Evolutionary conservation across 345 rosid genomes (phyloP), one percentile per base, ranked within the genome.

Genomic region (Microthlaspi erraticum): DNA sequence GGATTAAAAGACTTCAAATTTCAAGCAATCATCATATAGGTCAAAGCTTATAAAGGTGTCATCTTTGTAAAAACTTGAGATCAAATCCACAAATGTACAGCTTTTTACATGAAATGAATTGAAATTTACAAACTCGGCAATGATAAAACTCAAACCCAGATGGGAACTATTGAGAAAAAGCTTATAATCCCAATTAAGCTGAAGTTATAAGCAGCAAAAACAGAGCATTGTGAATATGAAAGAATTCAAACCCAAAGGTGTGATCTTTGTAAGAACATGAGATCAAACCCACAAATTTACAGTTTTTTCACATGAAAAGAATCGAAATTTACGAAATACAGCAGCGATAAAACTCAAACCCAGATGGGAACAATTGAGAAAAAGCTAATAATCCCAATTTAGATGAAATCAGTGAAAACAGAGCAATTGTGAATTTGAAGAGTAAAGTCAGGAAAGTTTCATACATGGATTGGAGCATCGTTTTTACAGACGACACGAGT

Each of bases 391-490:
- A 36, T 11, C 44, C 38, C 44, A 41, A 41, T 41, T 41, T 41
- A 41, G 44, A 1, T 13, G 14, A 41, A 41, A 7, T 41, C 9
- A 44, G 50, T 37, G 45, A 20, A 69, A 69, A 31, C 38, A 36
- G 8, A 36, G 38, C 38, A 26, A 23, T 26, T 26, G 29, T 26
- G 26, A 23, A 26, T 26, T 26, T 3, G 29, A 26, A 26, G n/a
- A 26, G 29, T 26, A 26, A 26, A 23, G 29, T 2, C 29, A 36
- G 13, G 60, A 11, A 16, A 49, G 36, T 39, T 49, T 26, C 31
- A n/a, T 86, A 88, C 98, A 62, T 84, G 87, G 60, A 76, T 77
- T 17, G 96, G 96, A 71, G 98, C 97, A 74, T 84, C 89, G 0
- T 63, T 11, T 23, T 84, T 81, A 77, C 96, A 90, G 66, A 81